Percentiles rank a stretch among this genome's conserved stretches.
Conservation (phyloP, 2,329 filamentous ascomycete genomes). For the Coniochaeta sp. region DNA sequence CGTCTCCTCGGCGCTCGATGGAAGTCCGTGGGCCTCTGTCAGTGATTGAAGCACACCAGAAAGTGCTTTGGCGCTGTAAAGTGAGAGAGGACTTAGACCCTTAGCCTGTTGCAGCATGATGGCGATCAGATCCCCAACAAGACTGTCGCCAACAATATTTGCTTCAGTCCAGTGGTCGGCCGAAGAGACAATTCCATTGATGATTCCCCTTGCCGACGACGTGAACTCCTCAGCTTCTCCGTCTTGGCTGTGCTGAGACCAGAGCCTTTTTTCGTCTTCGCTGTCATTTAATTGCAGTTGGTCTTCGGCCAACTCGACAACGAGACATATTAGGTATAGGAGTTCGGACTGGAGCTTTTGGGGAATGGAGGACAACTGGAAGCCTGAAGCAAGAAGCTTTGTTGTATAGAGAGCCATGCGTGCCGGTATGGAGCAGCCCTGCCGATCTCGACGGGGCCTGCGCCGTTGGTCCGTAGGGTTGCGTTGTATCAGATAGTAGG, state of each 20-base stretch:
- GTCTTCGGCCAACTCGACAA: constrained; percentile 43
- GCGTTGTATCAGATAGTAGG: constrained; percentile 53
- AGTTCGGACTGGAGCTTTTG: constrained; percentile 38
- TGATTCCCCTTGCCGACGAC: constrained; percentile 27
- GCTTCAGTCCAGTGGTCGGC: constrained; percentile 30
- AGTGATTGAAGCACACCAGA: constrained; percentile 39
- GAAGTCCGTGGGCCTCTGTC: constrained; percentile 38
- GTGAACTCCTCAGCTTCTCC: constrained; percentile 37
- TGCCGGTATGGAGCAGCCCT: constrained; percentile 64
- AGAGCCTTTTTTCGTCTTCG: constrained; percentile 36
- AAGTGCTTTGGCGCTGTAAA: constrained; percentile 49
- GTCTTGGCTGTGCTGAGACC: constrained; percentile 26
- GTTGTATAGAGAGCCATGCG: constrained; percentile 68
- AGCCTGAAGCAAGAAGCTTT: constrained; percentile 41
- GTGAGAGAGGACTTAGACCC: constrained; percentile 31
- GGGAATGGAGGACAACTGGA: constrained; percentile 31
- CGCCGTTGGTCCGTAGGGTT: constrained; percentile 11
- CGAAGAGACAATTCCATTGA: constrained; percentile 25
- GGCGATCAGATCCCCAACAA: constrained; percentile 34
- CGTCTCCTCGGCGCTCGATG: constrained; percentile 36
- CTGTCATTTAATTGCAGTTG: constrained; percentile 40
- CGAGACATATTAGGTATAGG: constrained; percentile 43
- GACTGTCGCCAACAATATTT: constrained; percentile 19
- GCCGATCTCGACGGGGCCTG: constrained; percentile 47
- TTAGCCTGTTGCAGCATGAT: constrained; percentile 35